Conservation (phyloP, 495 filamentous ascomycete genomes). For the Talaromyces trachyspermus region DNA sequence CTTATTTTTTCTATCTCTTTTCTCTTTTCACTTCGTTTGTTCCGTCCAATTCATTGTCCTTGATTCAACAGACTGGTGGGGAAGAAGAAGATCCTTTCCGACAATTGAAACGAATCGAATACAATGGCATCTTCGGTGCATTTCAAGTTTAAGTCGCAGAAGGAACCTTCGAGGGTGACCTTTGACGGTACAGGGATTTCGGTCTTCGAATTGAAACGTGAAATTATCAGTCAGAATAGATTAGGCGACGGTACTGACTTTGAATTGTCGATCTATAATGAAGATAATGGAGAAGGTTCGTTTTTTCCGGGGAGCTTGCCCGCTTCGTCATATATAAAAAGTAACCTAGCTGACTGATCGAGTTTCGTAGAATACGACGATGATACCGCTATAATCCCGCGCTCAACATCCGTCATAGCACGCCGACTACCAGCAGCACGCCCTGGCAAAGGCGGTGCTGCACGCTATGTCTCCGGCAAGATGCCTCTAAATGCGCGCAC, state of each 20-base stretch:
- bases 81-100: no score
- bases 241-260: slow-evolving; percentile 97
- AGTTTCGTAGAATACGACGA: slow-evolving; percentile 75
- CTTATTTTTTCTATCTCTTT: slow-evolving; percentile 16
- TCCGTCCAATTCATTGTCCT: no score
- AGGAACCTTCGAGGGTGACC: slow-evolving; percentile 85
- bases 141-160: slow-evolving; percentile 99
- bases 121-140: slow-evolving; percentile 96
- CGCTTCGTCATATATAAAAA: slow-evolving; percentile 2
- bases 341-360: slow-evolving; percentile 9
- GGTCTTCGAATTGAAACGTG: slow-evolving; percentile 95
- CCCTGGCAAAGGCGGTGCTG: slow-evolving; percentile 76
- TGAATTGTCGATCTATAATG: slow-evolving; percentile 85
- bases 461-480: slow-evolving; percentile 93
- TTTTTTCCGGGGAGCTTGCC: slow-evolving; percentile 10
- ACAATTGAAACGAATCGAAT: slow-evolving; percentile 26
- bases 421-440: slow-evolving; percentile 76
- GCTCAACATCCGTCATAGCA: slow-evolving; percentile 88
- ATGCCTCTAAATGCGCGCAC: slow-evolving; percentile 89
- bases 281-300: slow-evolving; percentile 88
- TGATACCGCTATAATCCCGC: slow-evolving; percentile 89
- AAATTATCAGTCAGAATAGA: slow-evolving; percentile 89
- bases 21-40: no score
- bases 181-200: slow-evolving; percentile 99
- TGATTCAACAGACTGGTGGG: no score